Percentiles rank a stretch among this genome's conserved stretches.
Conservation (phyloP, 139 green algal species). For the Chlorella sp. region DNA sequence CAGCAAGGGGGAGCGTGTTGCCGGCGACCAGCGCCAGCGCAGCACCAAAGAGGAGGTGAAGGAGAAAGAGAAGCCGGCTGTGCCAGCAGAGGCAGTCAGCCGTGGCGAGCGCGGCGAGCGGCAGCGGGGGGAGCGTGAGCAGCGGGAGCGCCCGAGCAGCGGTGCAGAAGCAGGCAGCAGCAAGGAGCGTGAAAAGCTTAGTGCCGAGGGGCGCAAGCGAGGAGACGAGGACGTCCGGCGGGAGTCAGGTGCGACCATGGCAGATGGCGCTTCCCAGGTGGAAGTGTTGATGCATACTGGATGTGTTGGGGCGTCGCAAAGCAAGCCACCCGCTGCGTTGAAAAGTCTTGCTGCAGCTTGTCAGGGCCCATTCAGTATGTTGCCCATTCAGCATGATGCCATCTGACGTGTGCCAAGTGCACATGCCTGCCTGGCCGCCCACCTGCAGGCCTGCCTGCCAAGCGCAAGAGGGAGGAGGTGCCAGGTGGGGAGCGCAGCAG, state of each 20-base stretch:
- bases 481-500: background rate
- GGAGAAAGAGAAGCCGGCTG: background rate
- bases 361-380: background rate
- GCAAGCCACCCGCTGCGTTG: background rate
- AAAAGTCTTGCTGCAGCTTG: background rate
- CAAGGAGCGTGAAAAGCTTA: background rate
- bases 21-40: background rate
- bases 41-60: background rate
- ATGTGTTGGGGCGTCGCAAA: too few relatives aligned
- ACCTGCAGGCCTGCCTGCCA: background rate
- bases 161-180: background rate
- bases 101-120: background rate
- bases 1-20: background rate
- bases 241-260: background rate
- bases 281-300: too few relatives aligned
- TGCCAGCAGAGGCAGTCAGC: background rate
- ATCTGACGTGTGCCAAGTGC: background rate
- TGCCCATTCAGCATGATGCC: background rate
- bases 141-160: background rate
- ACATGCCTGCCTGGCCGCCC: background rate
- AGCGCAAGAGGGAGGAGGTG: constrained; percentile 29
- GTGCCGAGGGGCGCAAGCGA: background rate
- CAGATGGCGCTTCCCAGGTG: background rate
- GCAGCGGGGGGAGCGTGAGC: background rate
- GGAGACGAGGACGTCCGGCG: background rate